phyloP scores from a whole-genome alignment of 2,329 filamentous ascomycete species.

The Fusarium siculi region DNA sequence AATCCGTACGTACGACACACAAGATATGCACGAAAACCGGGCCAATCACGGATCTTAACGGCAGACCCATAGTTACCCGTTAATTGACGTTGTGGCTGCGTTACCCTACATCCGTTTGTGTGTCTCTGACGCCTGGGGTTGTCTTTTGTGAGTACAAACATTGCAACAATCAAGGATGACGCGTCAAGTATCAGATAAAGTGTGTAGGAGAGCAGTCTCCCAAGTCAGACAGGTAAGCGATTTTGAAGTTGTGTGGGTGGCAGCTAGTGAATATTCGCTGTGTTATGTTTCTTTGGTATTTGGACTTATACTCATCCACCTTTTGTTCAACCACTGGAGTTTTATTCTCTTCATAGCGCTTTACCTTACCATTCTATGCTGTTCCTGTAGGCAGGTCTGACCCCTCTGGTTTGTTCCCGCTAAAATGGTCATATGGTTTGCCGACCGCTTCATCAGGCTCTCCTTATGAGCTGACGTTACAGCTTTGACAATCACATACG shows the following conservation, averaged over 20 bases:
- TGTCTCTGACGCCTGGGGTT: background rate
- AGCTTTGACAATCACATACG: background rate
- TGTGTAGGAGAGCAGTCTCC: no score
- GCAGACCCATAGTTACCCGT: background rate
- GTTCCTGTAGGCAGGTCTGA: accelerated
- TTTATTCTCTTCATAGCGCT: no score
- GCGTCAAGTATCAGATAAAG: no score
- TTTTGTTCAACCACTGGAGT: background rate
- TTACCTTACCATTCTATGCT: accelerated
- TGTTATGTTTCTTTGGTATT: no score
- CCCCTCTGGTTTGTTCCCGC: background rate
- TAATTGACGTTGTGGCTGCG: background rate
- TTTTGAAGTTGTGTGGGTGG: background rate
- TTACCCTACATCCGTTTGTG: background rate
- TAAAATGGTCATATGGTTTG: no score
- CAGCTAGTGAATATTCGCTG: accelerated
- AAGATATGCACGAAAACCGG: background rate
- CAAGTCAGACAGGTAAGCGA: background rate
- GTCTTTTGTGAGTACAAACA: background rate
- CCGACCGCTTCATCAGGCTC: accelerated
- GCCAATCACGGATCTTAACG: background rate
- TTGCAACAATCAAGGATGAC: background rate
- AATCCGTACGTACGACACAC: background rate
- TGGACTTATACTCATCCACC: accelerated
- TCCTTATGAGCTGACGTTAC: accelerated